A percentile compares a stretch with the other conserved stretches of the same genome.
Conservation (phyloP, 169 alveolate genomes). For the Plasmodium fragile region DNA sequence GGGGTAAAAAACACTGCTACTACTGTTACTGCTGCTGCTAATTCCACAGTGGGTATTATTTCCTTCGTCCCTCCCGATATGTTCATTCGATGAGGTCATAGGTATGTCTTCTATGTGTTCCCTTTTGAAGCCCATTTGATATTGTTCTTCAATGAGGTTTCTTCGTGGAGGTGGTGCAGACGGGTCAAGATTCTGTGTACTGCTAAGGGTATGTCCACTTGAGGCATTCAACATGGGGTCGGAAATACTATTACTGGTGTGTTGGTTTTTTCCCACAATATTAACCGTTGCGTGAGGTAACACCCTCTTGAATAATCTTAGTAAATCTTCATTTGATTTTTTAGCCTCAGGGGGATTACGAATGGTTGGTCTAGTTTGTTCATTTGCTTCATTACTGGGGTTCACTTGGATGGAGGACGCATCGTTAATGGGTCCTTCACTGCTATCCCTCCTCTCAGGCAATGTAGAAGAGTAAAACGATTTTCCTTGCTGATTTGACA, state of each 20-base stretch:
- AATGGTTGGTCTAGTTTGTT: not conserved
- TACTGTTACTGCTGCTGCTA: not conserved
- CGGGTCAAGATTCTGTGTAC: not conserved
- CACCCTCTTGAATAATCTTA: slow-evolving; percentile 30
- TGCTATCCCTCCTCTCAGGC: not conserved
- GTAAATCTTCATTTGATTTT: slow-evolving; percentile 9
- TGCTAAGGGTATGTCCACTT: not conserved
- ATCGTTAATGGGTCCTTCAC: not conserved
- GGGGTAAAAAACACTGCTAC: not conserved
- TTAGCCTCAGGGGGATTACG: not conserved
- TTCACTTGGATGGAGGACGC: not conserved
- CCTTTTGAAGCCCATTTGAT: not conserved
- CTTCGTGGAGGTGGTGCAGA: not conserved
- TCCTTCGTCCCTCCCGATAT: not conserved
- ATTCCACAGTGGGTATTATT: not conserved
- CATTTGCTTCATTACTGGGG: not conserved
- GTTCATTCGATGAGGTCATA: not conserved
- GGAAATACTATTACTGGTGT: not conserved
- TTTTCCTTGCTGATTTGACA: not conserved
- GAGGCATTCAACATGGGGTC: not conserved
- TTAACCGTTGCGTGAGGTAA: slow-evolving; percentile 60
- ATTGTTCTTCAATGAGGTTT: not conserved
- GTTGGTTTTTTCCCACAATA: not conserved
- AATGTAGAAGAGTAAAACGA: not conserved
- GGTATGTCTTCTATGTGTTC: not conserved